A percentile compares a stretch with the other conserved stretches of the same genome.
Evolutionary conservation across 1,284 basidiomycete genomes (phyloP).

Genomic region (Apiotrichum gamsii): DNA sequence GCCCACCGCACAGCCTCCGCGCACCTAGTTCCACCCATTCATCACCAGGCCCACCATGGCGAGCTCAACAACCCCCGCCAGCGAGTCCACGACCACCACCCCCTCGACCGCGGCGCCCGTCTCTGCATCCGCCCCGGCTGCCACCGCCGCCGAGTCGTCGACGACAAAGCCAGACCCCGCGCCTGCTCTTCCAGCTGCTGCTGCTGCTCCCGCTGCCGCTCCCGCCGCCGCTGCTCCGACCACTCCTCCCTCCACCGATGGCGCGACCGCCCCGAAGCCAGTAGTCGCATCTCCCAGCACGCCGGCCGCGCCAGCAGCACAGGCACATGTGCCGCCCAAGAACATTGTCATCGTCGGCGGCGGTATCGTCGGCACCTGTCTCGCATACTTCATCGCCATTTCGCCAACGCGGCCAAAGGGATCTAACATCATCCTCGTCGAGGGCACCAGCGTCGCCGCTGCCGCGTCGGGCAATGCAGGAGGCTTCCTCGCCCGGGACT

Average conservation of each 20-base stretch:
- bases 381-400: slow-evolving; percentile 52
- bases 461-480: slow-evolving; percentile 83
- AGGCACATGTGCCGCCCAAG: slow-evolving; percentile 1
- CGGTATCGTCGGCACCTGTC: slow-evolving; percentile 77
- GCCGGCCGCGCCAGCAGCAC: neutral
- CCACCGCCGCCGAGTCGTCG: too few relatives aligned
- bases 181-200: neutral
- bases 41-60: too few relatives aligned
- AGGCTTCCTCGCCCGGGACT: slow-evolving; percentile 79
- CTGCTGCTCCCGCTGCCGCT: neutral
- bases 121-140: too few relatives aligned
- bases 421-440: slow-evolving; percentile 60
- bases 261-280: neutral
- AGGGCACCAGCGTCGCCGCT: slow-evolving; percentile 60
- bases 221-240: neutral
- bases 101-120: neutral
- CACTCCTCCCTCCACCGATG: too few relatives aligned
- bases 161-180: neutral
- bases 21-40: too few relatives aligned
- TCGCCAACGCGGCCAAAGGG: slow-evolving; percentile 23
- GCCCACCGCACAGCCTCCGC: too few relatives aligned
- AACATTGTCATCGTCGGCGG: slow-evolving; percentile 50
- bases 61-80: neutral
- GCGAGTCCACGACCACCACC: neutral
- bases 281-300: neutral